These are phyloP conservation scores for Pleurotus cornucopiae DNA, from an alignment of 768 basidiomycete species.

Conservation along the genomic window DNA sequence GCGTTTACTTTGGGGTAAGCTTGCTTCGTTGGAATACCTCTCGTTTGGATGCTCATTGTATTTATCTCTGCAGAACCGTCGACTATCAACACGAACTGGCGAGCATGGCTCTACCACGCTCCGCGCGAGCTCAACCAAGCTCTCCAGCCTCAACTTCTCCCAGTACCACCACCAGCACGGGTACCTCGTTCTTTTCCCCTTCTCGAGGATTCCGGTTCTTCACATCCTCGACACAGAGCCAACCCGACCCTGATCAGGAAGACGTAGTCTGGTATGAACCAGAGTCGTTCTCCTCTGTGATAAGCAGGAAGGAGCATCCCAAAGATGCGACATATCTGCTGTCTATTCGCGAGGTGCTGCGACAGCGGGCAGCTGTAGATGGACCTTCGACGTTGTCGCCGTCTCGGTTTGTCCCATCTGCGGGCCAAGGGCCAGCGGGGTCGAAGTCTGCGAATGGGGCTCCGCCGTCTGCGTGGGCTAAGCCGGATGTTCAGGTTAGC, in stretches of 20 bases:
- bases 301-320: constrained; percentile 60
- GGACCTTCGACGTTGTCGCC: constrained; percentile 11
- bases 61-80: constrained; percentile 36
- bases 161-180: constrained; percentile 20
- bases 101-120: constrained; percentile 29
- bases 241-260: constrained; percentile 59
- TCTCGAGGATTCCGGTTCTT: constrained; percentile 49
- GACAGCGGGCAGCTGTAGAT: constrained; percentile 45
- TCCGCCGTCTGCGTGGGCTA: constrained; percentile 47
- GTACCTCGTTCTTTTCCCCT: constrained; percentile 47
- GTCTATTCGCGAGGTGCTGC: constrained; percentile 58
- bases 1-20: constrained; percentile 68
- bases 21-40: not conserved
- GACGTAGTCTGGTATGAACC: constrained; percentile 55
- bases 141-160: constrained; percentile 17
- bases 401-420: not conserved
- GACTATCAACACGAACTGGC: constrained; percentile 55
- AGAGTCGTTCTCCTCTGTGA: constrained; percentile 56
- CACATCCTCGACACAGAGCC: constrained; percentile 28
- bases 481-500: constrained; percentile 54
- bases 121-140: constrained; percentile 17
- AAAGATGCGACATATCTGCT: constrained; percentile 55
- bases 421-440: not conserved
- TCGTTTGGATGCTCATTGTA: constrained; percentile 4
- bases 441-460: constrained; percentile 10